A percentile compares a stretch with the other conserved stretches of the same genome.
Evolutionary conservation across 177 flowering plant genomes (phyloP).

Genomic region (Vitis hybrid): DNA sequence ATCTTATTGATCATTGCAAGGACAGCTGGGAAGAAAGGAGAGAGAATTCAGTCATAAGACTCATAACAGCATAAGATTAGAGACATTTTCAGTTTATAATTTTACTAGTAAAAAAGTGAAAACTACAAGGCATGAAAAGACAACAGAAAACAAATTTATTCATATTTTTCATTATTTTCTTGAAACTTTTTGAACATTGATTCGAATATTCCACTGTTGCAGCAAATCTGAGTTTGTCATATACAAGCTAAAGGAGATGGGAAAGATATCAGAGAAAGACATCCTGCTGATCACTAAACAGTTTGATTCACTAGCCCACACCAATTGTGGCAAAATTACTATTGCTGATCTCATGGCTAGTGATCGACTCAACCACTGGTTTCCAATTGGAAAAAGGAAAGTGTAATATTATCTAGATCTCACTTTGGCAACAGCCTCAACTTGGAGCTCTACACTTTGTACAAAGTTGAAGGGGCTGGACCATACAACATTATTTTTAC

Average conservation of each 20-base stretch:
- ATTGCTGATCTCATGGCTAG: slow-evolving; percentile 35
- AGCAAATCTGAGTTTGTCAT: slow-evolving; percentile 47
- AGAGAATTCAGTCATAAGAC: too few relatives aligned
- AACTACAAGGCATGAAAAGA: not conserved
- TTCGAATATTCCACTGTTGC: slow-evolving; percentile 8
- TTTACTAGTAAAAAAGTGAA: not conserved
- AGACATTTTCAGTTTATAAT: too few relatives aligned
- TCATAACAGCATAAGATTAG: too few relatives aligned
- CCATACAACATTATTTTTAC: not conserved
- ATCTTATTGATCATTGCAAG: too few relatives aligned
- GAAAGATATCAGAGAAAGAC: slow-evolving; percentile 41
- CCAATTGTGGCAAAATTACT: slow-evolving; percentile 35
- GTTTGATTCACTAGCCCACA: slow-evolving; percentile 33
- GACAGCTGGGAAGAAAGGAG: rapidly evolving
- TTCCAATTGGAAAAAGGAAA: not conserved
- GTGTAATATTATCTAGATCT: not conserved
- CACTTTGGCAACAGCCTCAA: not conserved
- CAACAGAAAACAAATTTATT: not conserved
- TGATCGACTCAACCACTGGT: slow-evolving; percentile 5
- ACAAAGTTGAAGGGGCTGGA: not conserved
- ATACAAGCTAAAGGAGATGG: slow-evolving; percentile 54
- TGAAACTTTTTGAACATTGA: not conserved
- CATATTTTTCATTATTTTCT: not conserved
- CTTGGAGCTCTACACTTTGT: not conserved
- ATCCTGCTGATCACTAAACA: slow-evolving; percentile 35